These are phyloP conservation scores for Guyanaporus albipodus DNA, from an alignment of 768 basidiomycete species.

Conservation along the genomic window DNA sequence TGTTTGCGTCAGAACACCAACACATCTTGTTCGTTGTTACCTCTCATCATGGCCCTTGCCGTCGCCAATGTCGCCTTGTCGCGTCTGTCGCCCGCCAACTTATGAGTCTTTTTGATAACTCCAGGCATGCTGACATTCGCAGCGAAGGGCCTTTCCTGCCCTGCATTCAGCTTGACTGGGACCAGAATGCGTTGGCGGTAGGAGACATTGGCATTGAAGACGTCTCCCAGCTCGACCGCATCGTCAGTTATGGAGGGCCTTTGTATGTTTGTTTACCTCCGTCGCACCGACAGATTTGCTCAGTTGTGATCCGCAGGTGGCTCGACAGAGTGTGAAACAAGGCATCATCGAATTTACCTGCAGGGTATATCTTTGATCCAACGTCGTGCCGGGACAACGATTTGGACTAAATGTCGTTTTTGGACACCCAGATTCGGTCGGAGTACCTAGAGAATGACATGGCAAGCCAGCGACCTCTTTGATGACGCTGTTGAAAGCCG, in stretches of 20 bases:
- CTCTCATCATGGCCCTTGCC: too few relatives aligned
- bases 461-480: slow-evolving; percentile 4
- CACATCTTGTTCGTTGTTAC: too few relatives aligned
- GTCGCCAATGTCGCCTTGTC: too few relatives aligned
- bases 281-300: not conserved
- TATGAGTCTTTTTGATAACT: too few relatives aligned
- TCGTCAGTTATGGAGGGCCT: not conserved
- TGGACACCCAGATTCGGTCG: slow-evolving; percentile 2
- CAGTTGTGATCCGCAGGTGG: not conserved
- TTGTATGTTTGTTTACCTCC: not conserved
- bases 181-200: slow-evolving; percentile 2
- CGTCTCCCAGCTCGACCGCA: not conserved
- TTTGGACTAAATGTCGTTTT: slow-evolving; percentile 3
- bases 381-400: slow-evolving; percentile 2
- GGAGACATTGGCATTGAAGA: not conserved
- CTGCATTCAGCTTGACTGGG: slow-evolving; percentile 15
- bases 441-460: slow-evolving; percentile 3
- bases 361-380: not conserved
- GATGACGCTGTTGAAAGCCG: not conserved
- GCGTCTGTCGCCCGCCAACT: too few relatives aligned
- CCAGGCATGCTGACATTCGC: too few relatives aligned
- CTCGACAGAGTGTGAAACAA: not conserved
- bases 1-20: too few relatives aligned
- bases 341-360: not conserved
- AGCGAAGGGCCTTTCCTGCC: too few relatives aligned